Percentiles rank a stretch among this genome's conserved stretches.
Evolutionary conservation across 164 flowering plant genomes (phyloP).

Genomic region (Vitis rupestris): DNA sequence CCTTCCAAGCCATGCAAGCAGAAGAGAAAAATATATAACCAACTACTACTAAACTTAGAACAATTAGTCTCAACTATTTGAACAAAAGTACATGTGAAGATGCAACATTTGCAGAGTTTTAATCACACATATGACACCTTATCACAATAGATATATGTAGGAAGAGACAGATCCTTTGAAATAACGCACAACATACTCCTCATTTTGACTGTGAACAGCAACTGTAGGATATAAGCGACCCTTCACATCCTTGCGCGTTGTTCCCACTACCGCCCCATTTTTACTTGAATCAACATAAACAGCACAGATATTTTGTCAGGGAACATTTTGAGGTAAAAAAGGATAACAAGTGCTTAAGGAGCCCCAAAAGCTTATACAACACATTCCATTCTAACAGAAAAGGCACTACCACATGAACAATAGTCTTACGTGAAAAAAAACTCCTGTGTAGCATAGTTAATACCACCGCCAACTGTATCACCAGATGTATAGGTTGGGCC

Average conservation of each 20-base stretch:
- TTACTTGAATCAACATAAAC: conserved; percentile 51
- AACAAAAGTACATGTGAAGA: background rate
- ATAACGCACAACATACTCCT: conserved; percentile 65
- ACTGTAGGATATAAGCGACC: conserved; percentile 85
- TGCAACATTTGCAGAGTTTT: background rate
- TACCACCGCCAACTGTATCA: conserved; percentile 95
- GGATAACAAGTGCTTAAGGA: background rate
- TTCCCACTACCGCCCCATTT: conserved; percentile 78
- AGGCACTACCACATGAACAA: conserved; percentile 9
- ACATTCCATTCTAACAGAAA: background rate
- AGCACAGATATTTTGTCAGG: conserved; percentile 6
- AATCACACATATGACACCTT: no score
- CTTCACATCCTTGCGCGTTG: conserved; percentile 61
- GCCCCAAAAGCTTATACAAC: background rate
- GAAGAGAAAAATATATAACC: background rate
- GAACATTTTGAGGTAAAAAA: conserved; percentile 2
- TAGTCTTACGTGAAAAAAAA: conserved; percentile 91
- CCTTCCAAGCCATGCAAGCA: no score
- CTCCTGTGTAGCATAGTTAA: conserved; percentile 87
- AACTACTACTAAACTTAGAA: background rate
- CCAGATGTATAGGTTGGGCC: conserved; percentile 87
- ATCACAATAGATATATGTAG: background rate
- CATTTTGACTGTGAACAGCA: conserved; percentile 96
- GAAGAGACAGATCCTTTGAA: background rate
- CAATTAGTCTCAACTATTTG: background rate